phyloP scores from a whole-genome alignment of 148 eudicot genomes.

The Salicornia ramosissima region DNA sequence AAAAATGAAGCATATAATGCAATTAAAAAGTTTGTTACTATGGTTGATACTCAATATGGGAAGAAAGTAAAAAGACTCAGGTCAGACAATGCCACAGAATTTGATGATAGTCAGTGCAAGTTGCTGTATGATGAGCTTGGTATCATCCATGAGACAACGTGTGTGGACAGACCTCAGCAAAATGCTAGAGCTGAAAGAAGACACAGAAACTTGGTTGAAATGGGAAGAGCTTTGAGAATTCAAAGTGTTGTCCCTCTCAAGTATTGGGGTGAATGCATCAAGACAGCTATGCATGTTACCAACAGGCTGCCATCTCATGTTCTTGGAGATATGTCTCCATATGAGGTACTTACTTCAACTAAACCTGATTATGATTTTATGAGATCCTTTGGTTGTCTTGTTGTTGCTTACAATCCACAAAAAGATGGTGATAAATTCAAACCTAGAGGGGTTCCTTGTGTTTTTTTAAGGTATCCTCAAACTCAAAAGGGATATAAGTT shows the following conservation, averaged over 20 bases:
- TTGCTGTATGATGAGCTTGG: no score
- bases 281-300: neutral
- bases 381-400: neutral
- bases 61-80: no score
- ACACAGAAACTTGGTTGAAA: neutral
- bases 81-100: no score
- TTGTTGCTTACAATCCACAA: neutral
- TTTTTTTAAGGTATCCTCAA: no score
- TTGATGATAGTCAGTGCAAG: no score
- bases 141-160: no score
- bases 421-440: neutral
- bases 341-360: neutral
- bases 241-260: neutral
- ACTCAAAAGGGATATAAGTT: no score
- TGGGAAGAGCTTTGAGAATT: neutral
- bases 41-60: no score
- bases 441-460: neutral
- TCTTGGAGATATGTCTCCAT: neutral
- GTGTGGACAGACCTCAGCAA: no score
- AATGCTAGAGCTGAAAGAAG: no score
- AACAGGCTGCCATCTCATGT: neutral
- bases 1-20: no score
- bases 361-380: neutral
- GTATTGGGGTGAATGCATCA: neutral
- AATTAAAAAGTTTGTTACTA: no score